These are phyloP conservation scores for Platanus orientalis DNA, from an alignment of 164 flowering plant genomes.

Conservation along the genomic window DNA sequence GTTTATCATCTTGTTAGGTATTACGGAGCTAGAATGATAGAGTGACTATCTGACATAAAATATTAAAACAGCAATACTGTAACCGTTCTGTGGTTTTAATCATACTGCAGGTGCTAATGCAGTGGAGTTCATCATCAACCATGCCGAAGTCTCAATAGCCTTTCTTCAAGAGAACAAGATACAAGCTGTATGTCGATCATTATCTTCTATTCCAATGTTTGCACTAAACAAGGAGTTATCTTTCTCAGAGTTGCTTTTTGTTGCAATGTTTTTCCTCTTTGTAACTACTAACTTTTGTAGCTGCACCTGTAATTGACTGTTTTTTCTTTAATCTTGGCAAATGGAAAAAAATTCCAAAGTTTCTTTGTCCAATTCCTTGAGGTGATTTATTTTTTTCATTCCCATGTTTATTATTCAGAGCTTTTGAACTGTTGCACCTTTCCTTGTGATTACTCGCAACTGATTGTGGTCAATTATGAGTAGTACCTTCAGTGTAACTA, in stretches of 20 bases:
- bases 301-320: too few relatives aligned
- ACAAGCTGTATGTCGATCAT: slow-evolving; percentile 45
- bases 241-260: not conserved
- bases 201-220: slow-evolving; percentile 1
- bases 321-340: too few relatives aligned
- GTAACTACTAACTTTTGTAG: not conserved
- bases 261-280: not conserved
- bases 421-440: too few relatives aligned
- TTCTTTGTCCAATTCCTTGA: not conserved
- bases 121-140: slow-evolving; percentile 90
- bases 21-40: too few relatives aligned
- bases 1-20: too few relatives aligned
- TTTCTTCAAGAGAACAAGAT: slow-evolving; percentile 87
- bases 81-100: not conserved
- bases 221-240: not conserved
- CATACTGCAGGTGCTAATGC: slow-evolving; percentile 76
- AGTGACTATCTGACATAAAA: too few relatives aligned
- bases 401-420: too few relatives aligned
- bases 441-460: too few relatives aligned
- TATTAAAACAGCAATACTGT: not conserved
- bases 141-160: slow-evolving; percentile 86
- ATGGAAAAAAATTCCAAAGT: too few relatives aligned
- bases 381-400: not conserved
- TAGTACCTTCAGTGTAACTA: too few relatives aligned
- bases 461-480: too few relatives aligned